Evolutionary conservation across 371 early-diverging fungal species (phyloP), one percentile per base, ranked within the genome.

Genomic region (Mucor saturninus): DNA sequence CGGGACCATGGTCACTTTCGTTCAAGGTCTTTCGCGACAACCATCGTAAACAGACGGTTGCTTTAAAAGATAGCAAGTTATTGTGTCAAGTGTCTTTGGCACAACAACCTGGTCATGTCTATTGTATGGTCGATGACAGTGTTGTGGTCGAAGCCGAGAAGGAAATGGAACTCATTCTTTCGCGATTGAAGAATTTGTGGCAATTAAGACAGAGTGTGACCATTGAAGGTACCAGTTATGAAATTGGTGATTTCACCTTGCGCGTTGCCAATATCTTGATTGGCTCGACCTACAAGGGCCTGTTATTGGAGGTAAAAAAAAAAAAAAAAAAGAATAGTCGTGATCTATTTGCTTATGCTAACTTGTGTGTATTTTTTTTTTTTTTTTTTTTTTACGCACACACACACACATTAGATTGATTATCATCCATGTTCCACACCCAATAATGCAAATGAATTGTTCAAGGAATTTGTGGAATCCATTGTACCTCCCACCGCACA

Each of bases 121-220:
- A 82, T 61, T 82, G 83, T 54, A 82, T 82, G 83, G 83, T 82
- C 5, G 83, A 82, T 21, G 83, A 79, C 5, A 74, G 80, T 59
- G 83, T 82, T 5, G 75, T 82, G 0, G 72, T 82, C 0, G 83
- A 79, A 63, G 83, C 77, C n/a, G 83, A 79, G 60, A 77, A 76
- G 38, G 83, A 82, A 58, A 58, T 79, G 46, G 83, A 82, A 64
- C 56, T 72, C 13, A 75, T 82, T 45, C 65, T 82, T 26, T 71
- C 76, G 6, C 71, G 79, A 38, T 62, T 82, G n/a, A 82, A 79
- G 54, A 82, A 82, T 55, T 56, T 79, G 39, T 82, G 83, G 83
- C 75, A 72, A 9, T 60, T 79, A 31, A 68, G 83, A 59, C 83
- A 82, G 42, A 79, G 69, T 50, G 72, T 77, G 0, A 69, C 72